Base-by-base conservation (phyloP, 208 protist genomes). In the Acanthamoeba culbertsoni region DNA sequence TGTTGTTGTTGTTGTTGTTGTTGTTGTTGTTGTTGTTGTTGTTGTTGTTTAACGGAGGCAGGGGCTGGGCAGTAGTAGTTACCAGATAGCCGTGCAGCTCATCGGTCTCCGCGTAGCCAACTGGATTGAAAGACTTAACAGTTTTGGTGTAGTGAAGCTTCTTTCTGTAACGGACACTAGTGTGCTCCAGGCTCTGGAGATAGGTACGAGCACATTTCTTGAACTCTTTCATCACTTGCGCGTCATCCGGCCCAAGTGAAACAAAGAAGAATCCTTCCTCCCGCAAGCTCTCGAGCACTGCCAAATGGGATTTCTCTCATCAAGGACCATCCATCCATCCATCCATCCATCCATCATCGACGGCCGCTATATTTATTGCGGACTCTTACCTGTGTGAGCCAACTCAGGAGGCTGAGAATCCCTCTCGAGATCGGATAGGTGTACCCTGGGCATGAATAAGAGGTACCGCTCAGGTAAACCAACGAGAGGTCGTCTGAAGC, bases 251-350 rank as follows among this genome's bases (percentile, higher is more conserved):
- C 5, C 35, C 73, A 14, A 84, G n/a, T 23, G 73, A 84, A 23
- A 84, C 73, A 31, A 84, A 84, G 73, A 84, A 23, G 42, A 84
- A 84, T 10, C 73, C 73, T n/a, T 84, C 73, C 7, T 84, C 73
- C 7, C 73, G 73, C 43, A 84, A 43, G 43, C 55, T 55, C 12
- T 84, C 73, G 18, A 84, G 43, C 28, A 84, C 73, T 84, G 37
- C n/a, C n/a, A n/a, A n/a, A n/a, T n/a, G n/a, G n/a, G n/a, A n/a
- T n/a, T n/a, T n/a, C n/a, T n/a, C n/a, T n/a, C n/a, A n/a, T n/a
- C n/a, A n/a, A n/a, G n/a, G n/a, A n/a, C n/a, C n/a, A n/a, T n/a
- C n/a, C n/a, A n/a, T n/a, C n/a, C n/a, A n/a, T n/a, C n/a, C n/a
- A n/a, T n/a, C n/a, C n/a, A n/a, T n/a, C n/a, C n/a, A n/a, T n/a